Evolutionary conservation across 805 yeast genomes (phyloP).

Genomic region (Spathaspora hagerdaliae): DNA sequence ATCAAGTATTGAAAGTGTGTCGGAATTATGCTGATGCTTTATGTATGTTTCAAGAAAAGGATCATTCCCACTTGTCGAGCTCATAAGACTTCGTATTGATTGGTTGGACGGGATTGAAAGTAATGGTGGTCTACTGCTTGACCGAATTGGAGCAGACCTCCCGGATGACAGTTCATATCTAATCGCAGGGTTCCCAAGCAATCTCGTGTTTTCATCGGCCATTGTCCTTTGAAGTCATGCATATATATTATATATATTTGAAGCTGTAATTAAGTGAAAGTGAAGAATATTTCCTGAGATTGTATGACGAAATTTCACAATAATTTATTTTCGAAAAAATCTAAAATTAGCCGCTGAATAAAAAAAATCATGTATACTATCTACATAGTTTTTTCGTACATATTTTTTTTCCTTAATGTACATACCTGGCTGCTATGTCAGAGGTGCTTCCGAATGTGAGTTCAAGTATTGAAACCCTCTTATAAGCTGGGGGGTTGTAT

Average conservation of each 20-base stretch:
- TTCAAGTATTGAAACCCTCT: too few relatives aligned
- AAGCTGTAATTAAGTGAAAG: too few relatives aligned
- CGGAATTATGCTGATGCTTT: constrained; percentile 4
- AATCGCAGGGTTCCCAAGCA: constrained; percentile 2
- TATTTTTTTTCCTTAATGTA: too few relatives aligned
- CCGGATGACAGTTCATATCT: not conserved
- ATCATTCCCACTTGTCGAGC: constrained; percentile 13
- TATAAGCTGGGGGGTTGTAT: too few relatives aligned
- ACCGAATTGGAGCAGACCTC: constrained; percentile 1
- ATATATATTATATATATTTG: not conserved
- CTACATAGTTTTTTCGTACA: too few relatives aligned
- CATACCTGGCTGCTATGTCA: too few relatives aligned
- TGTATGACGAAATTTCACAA: too few relatives aligned
- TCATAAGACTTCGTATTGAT: constrained; percentile 17
- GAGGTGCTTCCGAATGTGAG: too few relatives aligned
- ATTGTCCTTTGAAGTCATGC: not conserved
- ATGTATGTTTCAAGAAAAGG: constrained; percentile 13
- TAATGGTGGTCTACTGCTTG: constrained; percentile 20
- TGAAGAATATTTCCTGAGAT: too few relatives aligned
- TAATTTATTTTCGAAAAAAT: too few relatives aligned
- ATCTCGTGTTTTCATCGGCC: constrained; percentile 8
- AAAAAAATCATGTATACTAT: too few relatives aligned
- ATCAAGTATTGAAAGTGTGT: constrained; percentile 8
- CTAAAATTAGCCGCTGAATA: too few relatives aligned
- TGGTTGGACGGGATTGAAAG: constrained; percentile 23